Percentiles rank a stretch among this genome's conserved stretches.
Conservation (phyloP, 2,329 filamentous ascomycete genomes). For the Chlorencoelia australis region DNA sequence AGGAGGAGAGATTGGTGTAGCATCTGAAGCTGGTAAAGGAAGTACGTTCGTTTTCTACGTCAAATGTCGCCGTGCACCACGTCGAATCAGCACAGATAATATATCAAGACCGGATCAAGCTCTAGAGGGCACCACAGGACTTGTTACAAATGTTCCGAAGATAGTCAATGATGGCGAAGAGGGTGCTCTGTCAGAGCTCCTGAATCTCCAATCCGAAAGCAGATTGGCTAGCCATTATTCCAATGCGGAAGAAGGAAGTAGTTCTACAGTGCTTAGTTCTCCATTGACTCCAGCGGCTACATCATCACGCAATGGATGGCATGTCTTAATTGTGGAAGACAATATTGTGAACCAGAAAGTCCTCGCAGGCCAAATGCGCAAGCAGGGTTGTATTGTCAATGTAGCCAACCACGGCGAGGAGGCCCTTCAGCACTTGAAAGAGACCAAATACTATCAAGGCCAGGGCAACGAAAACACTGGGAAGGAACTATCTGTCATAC, state of each 20-base stretch:
- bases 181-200: neutral
- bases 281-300: neutral
- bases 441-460: constrained; percentile 27
- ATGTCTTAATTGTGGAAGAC: constrained; percentile 47
- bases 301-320: constrained; percentile 1
- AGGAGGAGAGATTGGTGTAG: constrained; percentile 69
- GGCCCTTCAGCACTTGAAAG: constrained; percentile 34
- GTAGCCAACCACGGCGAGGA: constrained; percentile 49
- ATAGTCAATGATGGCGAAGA: constrained; percentile 5
- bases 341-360: constrained; percentile 52
- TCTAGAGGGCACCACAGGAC: constrained; percentile 3
- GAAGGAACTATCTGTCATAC: constrained; percentile 50
- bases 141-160: constrained; percentile 8
- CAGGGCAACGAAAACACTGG: constrained; percentile 27
- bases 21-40: constrained; percentile 55
- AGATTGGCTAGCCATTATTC: neutral
- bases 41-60: constrained; percentile 70
- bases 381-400: constrained; percentile 30
- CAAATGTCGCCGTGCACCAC: constrained; percentile 33
- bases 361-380: constrained; percentile 40
- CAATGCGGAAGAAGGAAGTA: constrained; percentile 4
- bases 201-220: constrained; percentile 1
- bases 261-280: neutral
- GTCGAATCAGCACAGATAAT: neutral
- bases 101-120: constrained; percentile 1